phyloP scores from a whole-genome alignment of 176 grass and related monocot genomes.

The Lolium perenne region DNA sequence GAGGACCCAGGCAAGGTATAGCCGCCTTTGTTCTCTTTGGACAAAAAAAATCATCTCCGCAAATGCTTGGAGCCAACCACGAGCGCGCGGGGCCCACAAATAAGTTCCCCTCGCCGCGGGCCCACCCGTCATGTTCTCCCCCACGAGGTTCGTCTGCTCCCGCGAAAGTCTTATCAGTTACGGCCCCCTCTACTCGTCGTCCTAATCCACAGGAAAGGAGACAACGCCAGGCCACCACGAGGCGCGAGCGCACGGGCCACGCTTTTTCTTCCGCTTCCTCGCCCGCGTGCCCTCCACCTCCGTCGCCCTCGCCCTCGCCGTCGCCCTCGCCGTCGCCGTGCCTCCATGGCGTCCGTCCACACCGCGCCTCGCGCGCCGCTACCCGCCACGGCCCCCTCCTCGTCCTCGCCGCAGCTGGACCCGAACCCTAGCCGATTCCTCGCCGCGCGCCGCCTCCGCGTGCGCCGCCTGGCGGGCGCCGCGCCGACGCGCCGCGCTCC shows the following conservation, averaged over 20 bases:
- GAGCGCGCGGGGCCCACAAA: not conserved
- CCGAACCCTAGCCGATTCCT: conserved; percentile 54
- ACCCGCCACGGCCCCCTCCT: conserved; percentile 33
- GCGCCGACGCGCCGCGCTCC: conserved; percentile 7
- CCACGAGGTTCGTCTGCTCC: not conserved
- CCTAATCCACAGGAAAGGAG: conserved; percentile 46
- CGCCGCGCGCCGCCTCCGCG: conserved; percentile 43
- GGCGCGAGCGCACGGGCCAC: conserved; percentile 34
- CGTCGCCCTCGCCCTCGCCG: not conserved
- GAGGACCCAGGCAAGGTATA: not conserved
- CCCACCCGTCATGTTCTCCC: conserved; percentile 36
- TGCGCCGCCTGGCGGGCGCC: conserved; percentile 41
- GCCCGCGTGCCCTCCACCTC: conserved; percentile 33
- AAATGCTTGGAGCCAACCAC: not conserved
- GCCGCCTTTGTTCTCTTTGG: not conserved
- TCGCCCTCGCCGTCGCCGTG: not conserved
- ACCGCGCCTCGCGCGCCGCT: conserved; percentile 54
- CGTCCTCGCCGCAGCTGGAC: conserved; percentile 33
- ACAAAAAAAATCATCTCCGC: not conserved
- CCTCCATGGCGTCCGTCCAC: conserved; percentile 57
- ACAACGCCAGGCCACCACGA: conserved; percentile 25
- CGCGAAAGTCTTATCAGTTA: conserved; percentile 38
- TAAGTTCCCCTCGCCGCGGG: not conserved
- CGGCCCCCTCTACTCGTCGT: conserved; percentile 1
- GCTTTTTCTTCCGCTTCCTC: conserved; percentile 24